A percentile compares a stretch with the other conserved stretches of the same genome.
phyloP scores from a whole-genome alignment of 2,329 filamentous ascomycete species.

The Alternaria sp. region DNA sequence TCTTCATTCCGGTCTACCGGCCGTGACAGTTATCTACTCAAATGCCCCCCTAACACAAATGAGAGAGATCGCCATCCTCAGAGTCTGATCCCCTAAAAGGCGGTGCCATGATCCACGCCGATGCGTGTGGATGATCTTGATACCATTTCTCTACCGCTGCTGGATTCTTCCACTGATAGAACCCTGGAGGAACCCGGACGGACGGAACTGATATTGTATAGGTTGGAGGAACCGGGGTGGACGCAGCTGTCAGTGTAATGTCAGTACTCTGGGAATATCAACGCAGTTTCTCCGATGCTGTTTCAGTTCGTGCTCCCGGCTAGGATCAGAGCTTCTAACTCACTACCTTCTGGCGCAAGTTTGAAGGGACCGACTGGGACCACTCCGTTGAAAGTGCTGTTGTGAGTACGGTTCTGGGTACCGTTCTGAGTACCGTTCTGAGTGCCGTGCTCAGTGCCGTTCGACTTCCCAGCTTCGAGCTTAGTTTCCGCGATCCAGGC shows the following conservation, averaged over 20 bases:
- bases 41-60: neutral
- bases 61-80: no score
- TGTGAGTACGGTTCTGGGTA: neutral
- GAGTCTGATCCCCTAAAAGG: neutral
- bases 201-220: no score
- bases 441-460: no score
- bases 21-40: neutral
- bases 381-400: no score
- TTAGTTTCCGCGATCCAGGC: conserved; percentile 27
- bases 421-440: no score
- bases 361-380: no score
- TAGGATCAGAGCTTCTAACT: neutral
- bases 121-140: neutral
- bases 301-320: neutral
- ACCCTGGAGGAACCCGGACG: no score
- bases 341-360: neutral
- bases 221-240: neutral
- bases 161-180: neutral
- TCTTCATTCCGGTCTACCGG: neutral
- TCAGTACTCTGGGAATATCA: neutral
- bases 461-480: neutral
- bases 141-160: neutral
- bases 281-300: neutral
- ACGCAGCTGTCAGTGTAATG: neutral
- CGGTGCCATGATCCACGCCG: neutral